phyloP scores from a whole-genome alignment of 2,329 filamentous ascomycete species.

The Exophiala aquamarina region DNA sequence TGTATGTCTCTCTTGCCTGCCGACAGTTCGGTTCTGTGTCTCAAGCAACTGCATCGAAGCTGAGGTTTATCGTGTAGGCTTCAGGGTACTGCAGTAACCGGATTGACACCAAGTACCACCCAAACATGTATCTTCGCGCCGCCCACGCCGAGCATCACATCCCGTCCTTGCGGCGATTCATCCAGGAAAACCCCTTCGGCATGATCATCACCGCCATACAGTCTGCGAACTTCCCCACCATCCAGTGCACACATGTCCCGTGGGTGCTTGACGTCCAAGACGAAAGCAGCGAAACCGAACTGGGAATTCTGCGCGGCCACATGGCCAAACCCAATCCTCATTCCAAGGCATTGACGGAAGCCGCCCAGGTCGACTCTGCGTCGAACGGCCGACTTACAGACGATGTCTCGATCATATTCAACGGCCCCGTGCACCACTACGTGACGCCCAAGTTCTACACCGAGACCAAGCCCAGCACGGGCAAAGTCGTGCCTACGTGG shows the following conservation, averaged over 20 bases:
- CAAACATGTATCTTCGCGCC: conserved; percentile 57
- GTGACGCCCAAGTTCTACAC: conserved; percentile 69
- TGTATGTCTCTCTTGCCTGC: too few species aligned
- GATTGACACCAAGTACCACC: too few species aligned
- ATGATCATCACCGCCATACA: conserved; percentile 62
- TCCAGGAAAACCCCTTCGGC: conserved; percentile 61
- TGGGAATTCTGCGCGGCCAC: conserved; percentile 57
- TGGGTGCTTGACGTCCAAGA: conserved; percentile 54
- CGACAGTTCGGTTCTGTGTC: too few species aligned
- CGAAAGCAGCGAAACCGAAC: conserved; percentile 39
- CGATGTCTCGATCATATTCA: conserved; percentile 66
- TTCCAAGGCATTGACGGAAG: conserved; percentile 59
- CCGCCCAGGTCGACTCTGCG: conserved; percentile 24
- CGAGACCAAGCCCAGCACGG: conserved; percentile 63
- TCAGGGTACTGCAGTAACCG: too few species aligned
- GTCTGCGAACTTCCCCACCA: conserved; percentile 48
- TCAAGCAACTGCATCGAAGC: too few species aligned
- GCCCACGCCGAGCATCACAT: conserved; percentile 55
- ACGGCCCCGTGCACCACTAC: conserved; percentile 58
- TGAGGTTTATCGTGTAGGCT: too few species aligned
- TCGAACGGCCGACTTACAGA: conserved; percentile 34
- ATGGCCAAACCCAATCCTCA: conserved; percentile 65
- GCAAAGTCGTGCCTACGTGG: conserved; percentile 70
- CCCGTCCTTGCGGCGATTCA: conserved; percentile 53
- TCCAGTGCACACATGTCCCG: conserved; percentile 63